phyloP scores from a whole-genome alignment of 108 stramenopile genomes.

The Chaetoceros muelleri region DNA sequence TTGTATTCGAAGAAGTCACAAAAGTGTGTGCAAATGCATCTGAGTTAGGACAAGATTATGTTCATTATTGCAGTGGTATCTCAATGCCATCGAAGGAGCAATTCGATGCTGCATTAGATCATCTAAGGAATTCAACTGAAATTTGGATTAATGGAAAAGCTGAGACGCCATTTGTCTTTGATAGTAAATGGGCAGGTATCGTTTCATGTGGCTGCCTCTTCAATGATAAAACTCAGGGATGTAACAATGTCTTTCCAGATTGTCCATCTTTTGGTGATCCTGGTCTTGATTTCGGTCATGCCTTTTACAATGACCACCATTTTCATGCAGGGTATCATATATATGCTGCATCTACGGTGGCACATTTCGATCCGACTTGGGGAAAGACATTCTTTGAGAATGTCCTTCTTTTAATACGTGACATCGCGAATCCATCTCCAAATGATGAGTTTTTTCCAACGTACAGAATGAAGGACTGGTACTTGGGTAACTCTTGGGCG shows the following conservation, averaged over 20 bases:
- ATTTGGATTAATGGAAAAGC: slow-evolving; percentile 90
- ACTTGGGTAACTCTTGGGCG: slow-evolving; percentile 85
- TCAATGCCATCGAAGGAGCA: slow-evolving; percentile 37
- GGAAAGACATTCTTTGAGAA: slow-evolving; percentile 66
- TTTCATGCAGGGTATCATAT: slow-evolving; percentile 92
- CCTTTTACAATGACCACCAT: slow-evolving; percentile 93
- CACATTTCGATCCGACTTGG: slow-evolving; percentile 80
- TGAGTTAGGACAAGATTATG: slow-evolving; percentile 23
- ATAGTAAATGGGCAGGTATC: slow-evolving; percentile 82
- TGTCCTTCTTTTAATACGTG: slow-evolving; percentile 71
- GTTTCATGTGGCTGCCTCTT: slow-evolving; percentile 85
- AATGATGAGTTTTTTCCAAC: slow-evolving; percentile 76
- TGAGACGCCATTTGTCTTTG: slow-evolving; percentile 75
- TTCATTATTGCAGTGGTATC: slow-evolving; percentile 25
- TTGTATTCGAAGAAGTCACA: slow-evolving; percentile 66
- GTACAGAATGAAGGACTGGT: slow-evolving; percentile 83
- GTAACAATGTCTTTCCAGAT: slow-evolving; percentile 64
- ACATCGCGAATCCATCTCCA: slow-evolving; percentile 82
- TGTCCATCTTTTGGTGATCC: slow-evolving; percentile 79
- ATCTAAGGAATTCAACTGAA: slow-evolving; percentile 50
- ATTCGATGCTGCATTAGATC: slow-evolving; percentile 28
- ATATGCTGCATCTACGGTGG: slow-evolving; percentile 82
- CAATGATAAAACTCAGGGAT: slow-evolving; percentile 32
- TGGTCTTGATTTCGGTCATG: slow-evolving; percentile 86
- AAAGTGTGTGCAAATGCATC: slow-evolving; percentile 31